These are phyloP conservation scores for Alisma plantagoaquatica DNA, from an alignment of 106 monocot species.

Conservation along the genomic window DNA sequence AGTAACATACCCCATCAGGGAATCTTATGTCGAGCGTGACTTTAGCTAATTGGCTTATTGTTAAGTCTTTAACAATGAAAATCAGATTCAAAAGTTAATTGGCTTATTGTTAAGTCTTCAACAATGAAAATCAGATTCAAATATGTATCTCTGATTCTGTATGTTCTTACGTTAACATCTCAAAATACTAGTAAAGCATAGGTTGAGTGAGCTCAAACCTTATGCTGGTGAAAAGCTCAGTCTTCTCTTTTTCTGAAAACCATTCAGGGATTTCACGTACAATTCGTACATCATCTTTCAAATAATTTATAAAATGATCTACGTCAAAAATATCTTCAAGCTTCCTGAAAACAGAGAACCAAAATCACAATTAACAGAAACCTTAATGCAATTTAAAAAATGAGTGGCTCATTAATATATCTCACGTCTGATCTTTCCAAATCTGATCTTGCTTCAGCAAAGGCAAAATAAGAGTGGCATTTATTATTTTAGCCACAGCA, in stretches of 20 bases:
- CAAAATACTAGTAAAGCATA: too few relatives aligned
- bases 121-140: too few relatives aligned
- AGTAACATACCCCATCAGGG: too few relatives aligned
- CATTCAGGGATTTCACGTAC: slow-evolving; percentile 88
- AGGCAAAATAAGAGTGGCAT: slow-evolving; percentile 93
- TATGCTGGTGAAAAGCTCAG: slow-evolving; percentile 91
- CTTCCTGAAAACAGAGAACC: slow-evolving; percentile 45
- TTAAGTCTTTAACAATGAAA: too few relatives aligned
- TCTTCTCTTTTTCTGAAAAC: slow-evolving; percentile 90
- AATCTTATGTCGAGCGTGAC: too few relatives aligned
- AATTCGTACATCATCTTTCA: slow-evolving; percentile 95
- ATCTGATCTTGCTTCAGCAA: slow-evolving; percentile 98
- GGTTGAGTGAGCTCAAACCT: too few relatives aligned
- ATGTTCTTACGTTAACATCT: too few relatives aligned
- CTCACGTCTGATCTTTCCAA: slow-evolving; percentile 99
- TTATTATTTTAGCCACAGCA: slow-evolving; percentile 98
- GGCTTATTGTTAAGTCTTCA: too few relatives aligned
- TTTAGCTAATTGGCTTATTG: too few relatives aligned
- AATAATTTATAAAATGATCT: slow-evolving; percentile 90
- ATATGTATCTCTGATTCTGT: too few relatives aligned
- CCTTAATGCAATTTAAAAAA: background rate
- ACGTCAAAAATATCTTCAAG: slow-evolving; percentile 99
- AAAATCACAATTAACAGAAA: background rate
- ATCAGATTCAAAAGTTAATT: too few relatives aligned
- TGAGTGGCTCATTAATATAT: background rate